These are phyloP conservation scores for Russula earlei DNA, from an alignment of 768 basidiomycete genomes.

Conservation along the genomic window DNA sequence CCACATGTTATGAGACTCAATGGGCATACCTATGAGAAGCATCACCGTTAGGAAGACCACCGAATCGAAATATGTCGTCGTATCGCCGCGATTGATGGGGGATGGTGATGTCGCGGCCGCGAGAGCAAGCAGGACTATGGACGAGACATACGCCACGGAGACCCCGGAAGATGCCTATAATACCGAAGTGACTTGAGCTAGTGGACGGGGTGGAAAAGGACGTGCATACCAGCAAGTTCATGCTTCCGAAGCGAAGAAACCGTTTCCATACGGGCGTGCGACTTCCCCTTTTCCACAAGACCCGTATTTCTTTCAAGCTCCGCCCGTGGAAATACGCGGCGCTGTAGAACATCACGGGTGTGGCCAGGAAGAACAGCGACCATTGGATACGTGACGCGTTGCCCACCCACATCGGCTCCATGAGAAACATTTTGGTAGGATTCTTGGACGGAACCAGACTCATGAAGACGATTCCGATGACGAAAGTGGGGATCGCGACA, in stretches of 20 bases:
- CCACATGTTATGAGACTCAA: neutral
- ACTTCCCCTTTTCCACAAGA: constrained; percentile 51
- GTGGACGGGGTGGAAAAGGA: constrained; percentile 1
- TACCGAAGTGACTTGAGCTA: neutral
- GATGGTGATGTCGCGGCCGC: constrained; percentile 38
- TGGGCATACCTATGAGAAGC: constrained; percentile 49
- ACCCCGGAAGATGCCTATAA: constrained; percentile 51
- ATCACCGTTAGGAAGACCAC: constrained; percentile 78
- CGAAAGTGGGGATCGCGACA: constrained; percentile 65
- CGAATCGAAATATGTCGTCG: constrained; percentile 72
- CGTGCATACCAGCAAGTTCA: constrained; percentile 63
- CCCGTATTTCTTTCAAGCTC: constrained; percentile 43
- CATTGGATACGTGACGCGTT: constrained; percentile 49
- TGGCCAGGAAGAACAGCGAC: constrained; percentile 57
- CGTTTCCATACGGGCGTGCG: constrained; percentile 43
- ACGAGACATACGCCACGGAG: constrained; percentile 69
- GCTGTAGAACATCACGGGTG: constrained; percentile 62
- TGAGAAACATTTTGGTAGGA: constrained; percentile 39
- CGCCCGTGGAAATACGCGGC: constrained; percentile 49
- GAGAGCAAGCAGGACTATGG: constrained; percentile 56
- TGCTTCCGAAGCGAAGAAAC: constrained; percentile 69
- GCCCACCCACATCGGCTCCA: constrained; percentile 54
- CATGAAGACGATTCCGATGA: constrained; percentile 74
- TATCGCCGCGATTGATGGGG: constrained; percentile 34
- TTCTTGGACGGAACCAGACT: constrained; percentile 44